These are phyloP conservation scores for Rugonectria rugulosa DNA, from an alignment of 2,329 filamentous ascomycete species.

Conservation along the genomic window DNA sequence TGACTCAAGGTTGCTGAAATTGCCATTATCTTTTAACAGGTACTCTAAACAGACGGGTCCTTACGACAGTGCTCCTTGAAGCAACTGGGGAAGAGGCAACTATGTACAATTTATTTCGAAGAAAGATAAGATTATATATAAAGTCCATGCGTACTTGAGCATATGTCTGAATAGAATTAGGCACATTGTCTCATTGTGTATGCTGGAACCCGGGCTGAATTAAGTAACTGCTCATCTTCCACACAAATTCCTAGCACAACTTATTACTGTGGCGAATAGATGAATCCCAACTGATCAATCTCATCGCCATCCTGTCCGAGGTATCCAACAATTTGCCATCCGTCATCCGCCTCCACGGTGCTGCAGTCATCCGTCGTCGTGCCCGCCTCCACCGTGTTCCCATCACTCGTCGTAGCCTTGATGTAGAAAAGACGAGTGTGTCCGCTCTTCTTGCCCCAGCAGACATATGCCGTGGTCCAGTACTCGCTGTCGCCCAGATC, in stretches of 20 bases:
- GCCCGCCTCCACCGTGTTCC: slow-evolving; percentile 3
- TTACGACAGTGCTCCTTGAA: no score
- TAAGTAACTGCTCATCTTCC: no score
- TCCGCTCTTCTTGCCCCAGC: slow-evolving; percentile 8
- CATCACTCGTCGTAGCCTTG: slow-evolving; percentile 1
- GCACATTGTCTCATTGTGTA: background rate
- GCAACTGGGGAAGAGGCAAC: no score
- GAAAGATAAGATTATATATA: no score
- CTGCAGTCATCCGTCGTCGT: slow-evolving; percentile 1
- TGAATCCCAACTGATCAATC: slow-evolving; percentile 10
- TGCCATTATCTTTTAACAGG: no score
- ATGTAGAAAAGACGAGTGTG: slow-evolving; percentile 13
- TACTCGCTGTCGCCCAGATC: slow-evolving; percentile 1
- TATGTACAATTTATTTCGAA: no score
- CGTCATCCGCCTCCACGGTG: slow-evolving; percentile 1
- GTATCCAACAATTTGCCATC: slow-evolving; percentile 18
- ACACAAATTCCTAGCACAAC: no score
- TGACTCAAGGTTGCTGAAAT: no score
- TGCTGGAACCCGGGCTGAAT: no score
- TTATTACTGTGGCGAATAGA: slow-evolving; percentile 9
- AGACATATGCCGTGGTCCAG: slow-evolving; percentile 12
- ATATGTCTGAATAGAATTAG: no score
- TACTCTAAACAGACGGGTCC: no score
- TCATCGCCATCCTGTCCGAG: slow-evolving; percentile 10
- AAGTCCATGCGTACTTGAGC: no score